Base-by-base conservation (phyloP, 371 early-diverging fungal genomes). In the Mucor mucedo region DNA sequence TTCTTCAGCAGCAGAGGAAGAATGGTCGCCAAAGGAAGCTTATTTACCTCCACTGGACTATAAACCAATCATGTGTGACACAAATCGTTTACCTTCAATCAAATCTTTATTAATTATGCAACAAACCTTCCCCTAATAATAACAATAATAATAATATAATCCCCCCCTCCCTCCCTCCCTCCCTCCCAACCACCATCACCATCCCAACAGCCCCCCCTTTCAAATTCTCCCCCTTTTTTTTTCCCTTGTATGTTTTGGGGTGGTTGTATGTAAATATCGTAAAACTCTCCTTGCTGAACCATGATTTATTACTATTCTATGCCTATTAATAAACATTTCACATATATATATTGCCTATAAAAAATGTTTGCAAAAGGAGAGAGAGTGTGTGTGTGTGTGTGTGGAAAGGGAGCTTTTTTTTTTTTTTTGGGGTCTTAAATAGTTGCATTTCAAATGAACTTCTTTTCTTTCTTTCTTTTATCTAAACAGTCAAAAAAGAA, bases 1-100 rank as follows among this genome's bases (percentile, higher is more conserved):
- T 27, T 50, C 60, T n/a, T 39, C 49, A 1, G 49, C 38, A 28
- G 47, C 47, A 5, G 39, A 28, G 16, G 60, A 58, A 14, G 39
- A 28, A 16, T 27, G 28, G 47, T 47, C 21, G n/a, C 8, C 33
- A 16, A 9, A 35, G 35, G 58, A 58, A 38, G 48, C 52, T 32
- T 67, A 58, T 62, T 47, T 67, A 28, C 67, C 67, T 4, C 67
- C 67, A 45, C 40, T 62, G 38, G 66, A 66, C 27, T 16, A 50
- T 30, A 50, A 50, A 30, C 32, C 50, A 28, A 58, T 28, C 21
- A 42, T 62, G 33, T 62, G 62, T 52, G 45, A 55, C 16, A 47
- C 13, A 11, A 52, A 21, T 30, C 68, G 63, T 27, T 55, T 68
- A 48, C 68, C 68, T 42, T 68, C 68, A n/a, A 68, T 68, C 47